phyloP scores from a whole-genome alignment of 2,329 filamentous ascomycete genomes.

The Pleurostoma richardsiae region DNA sequence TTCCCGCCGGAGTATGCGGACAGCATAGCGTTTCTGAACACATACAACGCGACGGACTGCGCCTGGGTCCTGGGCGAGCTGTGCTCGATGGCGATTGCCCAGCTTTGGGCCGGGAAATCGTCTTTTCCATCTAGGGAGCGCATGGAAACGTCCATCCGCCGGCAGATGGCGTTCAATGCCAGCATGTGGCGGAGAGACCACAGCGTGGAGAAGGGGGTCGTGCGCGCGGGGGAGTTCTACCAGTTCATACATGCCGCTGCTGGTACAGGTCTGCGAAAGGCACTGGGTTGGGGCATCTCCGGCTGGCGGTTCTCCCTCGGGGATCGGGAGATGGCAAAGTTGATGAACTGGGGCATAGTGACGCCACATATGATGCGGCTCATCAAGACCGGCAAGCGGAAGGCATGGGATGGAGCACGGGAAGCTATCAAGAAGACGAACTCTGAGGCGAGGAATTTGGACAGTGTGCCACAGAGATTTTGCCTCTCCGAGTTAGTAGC shows the following conservation, averaged over 20 bases:
- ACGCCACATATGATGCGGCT: neutral
- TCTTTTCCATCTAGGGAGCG: neutral
- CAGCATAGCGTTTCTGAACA: neutral
- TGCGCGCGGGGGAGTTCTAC: neutral
- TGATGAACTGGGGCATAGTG: neutral
- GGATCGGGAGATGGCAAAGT: neutral
- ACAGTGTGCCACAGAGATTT: no score
- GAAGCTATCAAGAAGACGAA: slow-evolving; percentile 1
- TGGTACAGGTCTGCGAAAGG: slow-evolving; percentile 1
- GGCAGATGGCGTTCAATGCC: neutral
- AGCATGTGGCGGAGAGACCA: neutral
- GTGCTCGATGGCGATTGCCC: slow-evolving; percentile 1
- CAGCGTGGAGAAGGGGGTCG: neutral
- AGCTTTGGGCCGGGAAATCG: slow-evolving; percentile 1
- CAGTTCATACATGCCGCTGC: slow-evolving; percentile 1
- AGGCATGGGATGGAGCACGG: slow-evolving; percentile 1
- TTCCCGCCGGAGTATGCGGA: slow-evolving; percentile 1
- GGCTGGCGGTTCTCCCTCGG: slow-evolving; percentile 1
- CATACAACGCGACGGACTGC: neutral
- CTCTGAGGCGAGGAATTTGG: neutral
- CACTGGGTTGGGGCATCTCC: neutral
- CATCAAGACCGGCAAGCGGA: slow-evolving; percentile 1
- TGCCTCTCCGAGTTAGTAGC: no score
- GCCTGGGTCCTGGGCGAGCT: neutral
- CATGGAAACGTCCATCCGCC: slow-evolving; percentile 1